Evolutionary conservation across 176 grass and related monocot species (phyloP).

Genomic region (Bonia amplexicaulis): DNA sequence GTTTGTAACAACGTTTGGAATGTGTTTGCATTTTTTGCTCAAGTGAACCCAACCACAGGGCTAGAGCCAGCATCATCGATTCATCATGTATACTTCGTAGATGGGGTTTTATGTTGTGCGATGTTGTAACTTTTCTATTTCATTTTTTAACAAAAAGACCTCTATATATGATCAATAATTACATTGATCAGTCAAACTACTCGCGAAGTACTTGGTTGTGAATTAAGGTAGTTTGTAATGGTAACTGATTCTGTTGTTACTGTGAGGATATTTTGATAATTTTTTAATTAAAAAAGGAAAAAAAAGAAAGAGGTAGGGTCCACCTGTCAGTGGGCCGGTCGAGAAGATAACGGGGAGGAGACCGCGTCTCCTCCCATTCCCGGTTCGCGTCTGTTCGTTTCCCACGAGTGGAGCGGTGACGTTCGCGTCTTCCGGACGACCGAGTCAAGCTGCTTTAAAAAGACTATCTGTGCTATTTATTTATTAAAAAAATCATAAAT

Average conservation of each 20-base stretch:
- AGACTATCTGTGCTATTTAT: no score
- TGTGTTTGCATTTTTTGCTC: neutral
- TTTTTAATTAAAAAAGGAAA: no score
- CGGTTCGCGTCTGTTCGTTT: no score
- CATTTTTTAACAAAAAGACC: neutral
- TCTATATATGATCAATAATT: neutral
- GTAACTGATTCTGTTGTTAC: neutral
- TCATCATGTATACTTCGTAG: neutral
- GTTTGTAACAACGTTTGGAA: neutral
- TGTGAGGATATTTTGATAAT: no score
- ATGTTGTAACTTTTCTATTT: neutral
- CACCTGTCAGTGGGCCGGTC: no score
- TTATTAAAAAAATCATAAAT: no score
- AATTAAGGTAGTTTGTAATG: neutral
- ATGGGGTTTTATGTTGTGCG: neutral
- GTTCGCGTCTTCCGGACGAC: no score
- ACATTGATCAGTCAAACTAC: neutral
- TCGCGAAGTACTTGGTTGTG: neutral
- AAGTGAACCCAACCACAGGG: neutral
- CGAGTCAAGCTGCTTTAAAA: no score
- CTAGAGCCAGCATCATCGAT: constrained; percentile 10
- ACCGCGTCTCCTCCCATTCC: no score
- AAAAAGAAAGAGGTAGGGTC: no score
- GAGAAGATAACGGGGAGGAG: no score
- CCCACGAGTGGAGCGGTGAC: no score